Conservation (phyloP, 2,329 filamentous ascomycete genomes). For the Aspergillus sp. region DNA sequence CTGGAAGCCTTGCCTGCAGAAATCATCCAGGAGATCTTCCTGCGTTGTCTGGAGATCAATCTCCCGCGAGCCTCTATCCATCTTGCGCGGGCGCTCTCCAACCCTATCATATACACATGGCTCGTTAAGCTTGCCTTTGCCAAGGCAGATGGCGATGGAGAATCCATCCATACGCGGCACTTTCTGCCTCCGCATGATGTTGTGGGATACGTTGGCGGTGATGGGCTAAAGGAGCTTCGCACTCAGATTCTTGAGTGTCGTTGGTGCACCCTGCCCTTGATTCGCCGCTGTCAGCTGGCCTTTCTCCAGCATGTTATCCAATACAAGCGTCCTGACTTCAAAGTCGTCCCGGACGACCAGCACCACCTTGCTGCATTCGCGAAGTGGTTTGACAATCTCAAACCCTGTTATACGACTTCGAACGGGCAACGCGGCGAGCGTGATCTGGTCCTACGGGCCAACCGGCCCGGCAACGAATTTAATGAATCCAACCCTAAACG, state of each 20-base stretch:
- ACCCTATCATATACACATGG: constrained; percentile 43
- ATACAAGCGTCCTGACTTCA: constrained; percentile 28
- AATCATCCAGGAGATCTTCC: constrained; percentile 53
- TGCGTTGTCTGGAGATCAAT: constrained; percentile 50
- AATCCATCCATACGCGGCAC: constrained; percentile 36
- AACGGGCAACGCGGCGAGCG: constrained; percentile 30
- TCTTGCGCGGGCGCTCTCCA: constrained; percentile 43
- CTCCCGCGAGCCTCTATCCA: constrained; percentile 45
- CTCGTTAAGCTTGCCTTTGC: constrained; percentile 46
- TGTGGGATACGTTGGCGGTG: constrained; percentile 28
- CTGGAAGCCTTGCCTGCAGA: constrained; percentile 51
- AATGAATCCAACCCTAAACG: neutral
- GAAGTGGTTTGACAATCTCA: constrained; percentile 23
- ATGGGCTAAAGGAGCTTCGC: constrained; percentile 36
- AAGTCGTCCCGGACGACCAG: constrained; percentile 27
- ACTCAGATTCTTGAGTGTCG: constrained; percentile 36
- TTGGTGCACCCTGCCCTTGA: constrained; percentile 42
- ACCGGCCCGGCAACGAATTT: neutral
- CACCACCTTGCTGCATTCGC: constrained; percentile 25
- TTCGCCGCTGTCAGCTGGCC: constrained; percentile 41
- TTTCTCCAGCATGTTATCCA: constrained; percentile 37
- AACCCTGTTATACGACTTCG: constrained; percentile 21
- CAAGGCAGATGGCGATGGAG: constrained; percentile 33
- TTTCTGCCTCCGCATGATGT: constrained; percentile 40
- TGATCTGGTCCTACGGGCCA: constrained; percentile 30